Percentiles rank a stretch among this genome's conserved stretches.
phyloP scores from a whole-genome alignment of 2,329 filamentous ascomycete species.

The Stagonosporopsis cucurbitacearum region DNA sequence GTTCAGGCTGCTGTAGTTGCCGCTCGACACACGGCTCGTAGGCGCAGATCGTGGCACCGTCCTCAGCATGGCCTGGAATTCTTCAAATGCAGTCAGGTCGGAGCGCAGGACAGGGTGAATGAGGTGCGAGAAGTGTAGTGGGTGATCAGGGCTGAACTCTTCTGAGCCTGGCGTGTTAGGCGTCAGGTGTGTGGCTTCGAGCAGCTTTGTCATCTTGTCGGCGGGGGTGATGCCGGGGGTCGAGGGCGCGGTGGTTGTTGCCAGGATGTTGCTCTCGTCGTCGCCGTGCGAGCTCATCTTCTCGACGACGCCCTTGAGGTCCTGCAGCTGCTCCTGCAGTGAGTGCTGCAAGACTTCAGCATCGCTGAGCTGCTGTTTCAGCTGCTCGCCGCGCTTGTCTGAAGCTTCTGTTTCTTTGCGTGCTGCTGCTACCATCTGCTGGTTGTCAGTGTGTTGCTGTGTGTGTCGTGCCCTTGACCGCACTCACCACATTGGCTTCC shows the following conservation, averaged over 20 bases:
- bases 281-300: slow-evolving; percentile 80
- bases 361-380: slow-evolving; percentile 83
- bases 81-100: slow-evolving; percentile 80
- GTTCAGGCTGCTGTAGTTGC: slow-evolving; percentile 70
- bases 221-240: slow-evolving; percentile 71
- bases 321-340: slow-evolving; percentile 89
- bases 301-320: slow-evolving; percentile 93
- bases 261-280: slow-evolving; percentile 69
- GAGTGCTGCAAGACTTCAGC: slow-evolving; percentile 84
- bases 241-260: slow-evolving; percentile 70
- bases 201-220: slow-evolving; percentile 64
- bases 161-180: slow-evolving; percentile 57
- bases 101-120: slow-evolving; percentile 82
- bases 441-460: slow-evolving; percentile 20
- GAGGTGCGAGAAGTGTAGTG: slow-evolving; percentile 79
- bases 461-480: neutral
- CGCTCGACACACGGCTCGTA: slow-evolving; percentile 73
- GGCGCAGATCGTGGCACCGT: slow-evolving; percentile 65
- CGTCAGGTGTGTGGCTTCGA: slow-evolving; percentile 66
- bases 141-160: slow-evolving; percentile 66
- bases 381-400: slow-evolving; percentile 84
- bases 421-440: slow-evolving; percentile 85
- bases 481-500: slow-evolving; percentile 82
- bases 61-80: slow-evolving; percentile 80
- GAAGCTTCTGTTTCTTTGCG: slow-evolving; percentile 82